These are phyloP conservation scores for Leccinum holopus DNA, from an alignment of 1,284 basidiomycete species.

Conservation along the genomic window DNA sequence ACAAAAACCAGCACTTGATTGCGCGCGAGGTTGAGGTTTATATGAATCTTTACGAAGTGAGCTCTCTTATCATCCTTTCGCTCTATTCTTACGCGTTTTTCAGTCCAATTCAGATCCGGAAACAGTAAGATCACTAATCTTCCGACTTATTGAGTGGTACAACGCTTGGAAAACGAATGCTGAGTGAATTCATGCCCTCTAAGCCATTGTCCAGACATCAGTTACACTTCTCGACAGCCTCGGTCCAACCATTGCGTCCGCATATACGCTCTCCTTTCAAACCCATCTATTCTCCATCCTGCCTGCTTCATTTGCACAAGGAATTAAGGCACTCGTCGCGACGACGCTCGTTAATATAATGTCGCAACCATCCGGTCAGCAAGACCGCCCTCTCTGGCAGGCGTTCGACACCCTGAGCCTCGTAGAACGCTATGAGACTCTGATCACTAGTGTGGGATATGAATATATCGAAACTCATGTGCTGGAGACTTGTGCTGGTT, in stretches of 20 bases:
- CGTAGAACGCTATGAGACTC: constrained; percentile 80
- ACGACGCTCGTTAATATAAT: constrained; percentile 50
- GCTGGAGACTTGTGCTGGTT: constrained; percentile 58
- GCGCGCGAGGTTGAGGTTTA: constrained; percentile 56
- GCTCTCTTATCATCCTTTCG: constrained; percentile 11
- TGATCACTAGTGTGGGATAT: constrained; percentile 81
- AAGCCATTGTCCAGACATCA: constrained; percentile 6
- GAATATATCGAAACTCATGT: constrained; percentile 80
- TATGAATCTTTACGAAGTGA: constrained; percentile 62
- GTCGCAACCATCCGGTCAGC: constrained; percentile 31
- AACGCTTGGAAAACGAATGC: constrained; percentile 59
- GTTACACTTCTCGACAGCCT: constrained; percentile 43
- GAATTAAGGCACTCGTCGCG: constrained; percentile 63
- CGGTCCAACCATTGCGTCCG: constrained; percentile 54
- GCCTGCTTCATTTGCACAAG: constrained; percentile 60
- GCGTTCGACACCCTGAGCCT: constrained; percentile 74
- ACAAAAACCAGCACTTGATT: constrained; percentile 57
- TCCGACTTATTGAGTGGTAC: constrained; percentile 64
- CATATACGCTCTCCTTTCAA: constrained; percentile 67
- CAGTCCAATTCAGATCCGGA: constrained; percentile 49
- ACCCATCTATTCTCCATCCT: constrained; percentile 67
- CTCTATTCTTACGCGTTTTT: constrained; percentile 7
- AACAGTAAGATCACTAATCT: constrained; percentile 52
- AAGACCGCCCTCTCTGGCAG: constrained; percentile 49
- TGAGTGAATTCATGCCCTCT: constrained; percentile 42